phyloP scores from a whole-genome alignment of 2,329 filamentous ascomycete species.

The Didymella glomerata region DNA sequence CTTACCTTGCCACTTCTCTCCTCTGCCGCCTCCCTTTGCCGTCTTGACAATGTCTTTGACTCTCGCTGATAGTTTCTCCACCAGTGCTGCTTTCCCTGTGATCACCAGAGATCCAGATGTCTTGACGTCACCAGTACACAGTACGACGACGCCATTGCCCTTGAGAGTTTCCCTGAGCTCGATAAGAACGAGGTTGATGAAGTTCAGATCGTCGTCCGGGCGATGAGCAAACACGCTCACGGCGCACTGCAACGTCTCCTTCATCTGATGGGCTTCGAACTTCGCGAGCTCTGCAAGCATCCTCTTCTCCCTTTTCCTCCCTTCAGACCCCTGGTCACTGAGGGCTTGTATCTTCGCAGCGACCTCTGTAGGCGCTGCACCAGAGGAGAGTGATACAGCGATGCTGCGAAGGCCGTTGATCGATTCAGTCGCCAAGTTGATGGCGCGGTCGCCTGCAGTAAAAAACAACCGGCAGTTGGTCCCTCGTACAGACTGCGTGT shows the following conservation, averaged over 20 bases:
- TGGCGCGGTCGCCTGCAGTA: conserved; percentile 43
- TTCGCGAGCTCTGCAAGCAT: conserved; percentile 40
- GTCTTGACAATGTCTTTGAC: conserved; percentile 38
- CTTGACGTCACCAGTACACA: conserved; percentile 43
- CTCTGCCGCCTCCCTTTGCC: conserved; percentile 45
- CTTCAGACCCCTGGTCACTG: conserved; percentile 35
- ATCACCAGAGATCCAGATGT: conserved; percentile 39
- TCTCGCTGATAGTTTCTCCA: conserved; percentile 35
- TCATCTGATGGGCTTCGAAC: conserved; percentile 40
- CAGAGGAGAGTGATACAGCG: conserved; percentile 37
- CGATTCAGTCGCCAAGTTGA: conserved; percentile 36
- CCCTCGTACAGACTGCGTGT: conserved; percentile 41
- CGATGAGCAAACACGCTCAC: conserved; percentile 37
- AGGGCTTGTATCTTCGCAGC: conserved; percentile 36
- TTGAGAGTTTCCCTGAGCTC: conserved; percentile 40
- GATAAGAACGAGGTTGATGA: conserved; percentile 39
- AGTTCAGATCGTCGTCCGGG: conserved; percentile 41
- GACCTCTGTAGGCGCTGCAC: conserved; percentile 35
- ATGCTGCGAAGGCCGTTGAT: conserved; percentile 41
- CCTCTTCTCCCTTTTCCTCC: conserved; percentile 40
- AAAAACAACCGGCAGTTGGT: conserved; percentile 47
- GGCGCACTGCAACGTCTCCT: conserved; percentile 23
- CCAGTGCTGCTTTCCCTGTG: conserved; percentile 37
- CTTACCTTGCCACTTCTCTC: conserved; percentile 48
- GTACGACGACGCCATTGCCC: conserved; percentile 35